Base-by-base conservation (phyloP, 768 basidiomycete genomes). In the Rubroboletus satanas region DNA sequence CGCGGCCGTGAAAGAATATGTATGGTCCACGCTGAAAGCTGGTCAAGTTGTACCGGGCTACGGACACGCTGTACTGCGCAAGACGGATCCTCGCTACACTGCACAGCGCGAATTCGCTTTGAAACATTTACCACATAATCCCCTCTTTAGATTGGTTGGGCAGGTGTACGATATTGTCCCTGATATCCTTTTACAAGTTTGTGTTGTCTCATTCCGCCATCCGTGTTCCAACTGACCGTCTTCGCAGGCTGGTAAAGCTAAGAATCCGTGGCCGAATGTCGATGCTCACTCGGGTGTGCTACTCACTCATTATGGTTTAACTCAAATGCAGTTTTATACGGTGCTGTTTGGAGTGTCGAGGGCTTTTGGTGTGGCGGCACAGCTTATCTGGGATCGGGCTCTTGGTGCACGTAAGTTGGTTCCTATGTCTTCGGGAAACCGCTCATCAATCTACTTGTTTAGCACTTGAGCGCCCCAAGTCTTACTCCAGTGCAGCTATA, bases 321-420 rank as follows among this genome's bases (percentile, higher is more conserved):
- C 80, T 59, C 84, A 95, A 73, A 93, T 95, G 88, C 83, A 92
- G 69, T 98, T 90, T 81, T 98, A 98, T 78, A 98, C 95, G 62
- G 96, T 98, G 52, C 79, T 97, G 56, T 97, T 97, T 73, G 94
- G 93, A 77, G 90, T 97, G 8, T 95, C 92, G n/a, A 88, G 93
- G 68, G 93, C 90, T 17, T 90, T 93, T 62, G 90, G 90, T 75
- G 91, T 93, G 52, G 83, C 88, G 51, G 85, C 91, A 32, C 93
- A 94, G 67, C 78, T 93, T 60, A 91, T 94, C 61, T 94, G 93
- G 93, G 92, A 93, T 66, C 90, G 92, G 70, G 91, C 90, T 15
- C 85, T 92, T 63, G 90, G 90, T 75, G 90, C 90, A 74, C 90
- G 88, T 90, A 70, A 70, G 88, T 5, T 41, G 4, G 12, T 31